These are phyloP conservation scores for Immersiporthe knoxdaviesiana DNA, from an alignment of 2,329 filamentous ascomycete genomes.

Conservation along the genomic window DNA sequence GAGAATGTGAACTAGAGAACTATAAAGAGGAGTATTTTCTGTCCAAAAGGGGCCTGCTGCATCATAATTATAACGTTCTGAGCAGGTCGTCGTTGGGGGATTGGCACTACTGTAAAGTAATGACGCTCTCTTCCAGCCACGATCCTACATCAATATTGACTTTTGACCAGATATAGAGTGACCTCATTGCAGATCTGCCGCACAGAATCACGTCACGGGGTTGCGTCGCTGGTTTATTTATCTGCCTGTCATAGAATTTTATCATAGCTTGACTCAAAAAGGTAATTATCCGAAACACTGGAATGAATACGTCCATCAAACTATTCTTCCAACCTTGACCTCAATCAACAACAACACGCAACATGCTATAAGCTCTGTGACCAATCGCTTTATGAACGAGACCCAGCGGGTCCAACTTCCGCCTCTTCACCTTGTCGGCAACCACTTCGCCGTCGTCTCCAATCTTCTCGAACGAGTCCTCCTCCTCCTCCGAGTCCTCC, in stretches of 20 bases:
- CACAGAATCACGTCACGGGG: background rate
- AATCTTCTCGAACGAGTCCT: slow-evolving; percentile 34
- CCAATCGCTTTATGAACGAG: slow-evolving; percentile 54
- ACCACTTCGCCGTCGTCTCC: slow-evolving; percentile 36
- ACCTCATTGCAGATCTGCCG: background rate
- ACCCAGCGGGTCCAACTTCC: slow-evolving; percentile 47
- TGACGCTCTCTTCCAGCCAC: background rate
- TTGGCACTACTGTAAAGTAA: background rate
- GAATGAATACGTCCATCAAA: background rate
- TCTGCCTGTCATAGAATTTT: background rate
- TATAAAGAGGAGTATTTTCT: background rate
- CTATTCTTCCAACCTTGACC: background rate
- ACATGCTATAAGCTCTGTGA: slow-evolving; percentile 59
- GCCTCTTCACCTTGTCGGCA: slow-evolving; percentile 39
- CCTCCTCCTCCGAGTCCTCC: slow-evolving; percentile 38
- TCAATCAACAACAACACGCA: slow-evolving; percentile 58
- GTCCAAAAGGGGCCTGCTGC: background rate
- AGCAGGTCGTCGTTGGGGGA: too few species aligned
- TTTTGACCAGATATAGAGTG: background rate
- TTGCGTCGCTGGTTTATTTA: background rate
- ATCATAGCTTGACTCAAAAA: background rate
- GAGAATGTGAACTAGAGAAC: too few species aligned
- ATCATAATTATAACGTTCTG: too few species aligned
- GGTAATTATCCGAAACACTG: background rate
- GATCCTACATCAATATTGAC: background rate